These are phyloP conservation scores for Plasmodium inui DNA, from an alignment of 169 alveolate species.

Conservation along the genomic window DNA sequence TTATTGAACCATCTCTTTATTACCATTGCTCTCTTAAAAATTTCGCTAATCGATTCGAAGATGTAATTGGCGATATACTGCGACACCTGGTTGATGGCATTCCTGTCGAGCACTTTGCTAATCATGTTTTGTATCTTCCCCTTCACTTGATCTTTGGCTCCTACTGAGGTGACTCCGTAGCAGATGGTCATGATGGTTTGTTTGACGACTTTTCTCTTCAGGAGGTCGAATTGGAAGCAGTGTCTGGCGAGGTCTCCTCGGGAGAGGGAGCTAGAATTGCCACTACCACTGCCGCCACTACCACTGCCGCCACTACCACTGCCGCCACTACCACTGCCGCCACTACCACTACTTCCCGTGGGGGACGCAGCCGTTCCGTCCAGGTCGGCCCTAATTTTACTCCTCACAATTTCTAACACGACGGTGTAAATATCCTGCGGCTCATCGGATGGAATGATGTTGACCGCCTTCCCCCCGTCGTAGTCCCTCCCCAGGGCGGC, in stretches of 20 bases:
- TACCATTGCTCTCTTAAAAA: slow-evolving; percentile 94
- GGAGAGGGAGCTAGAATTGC: neutral
- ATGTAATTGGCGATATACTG: slow-evolving; percentile 91
- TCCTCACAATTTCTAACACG: slow-evolving; percentile 85
- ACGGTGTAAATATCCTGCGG: slow-evolving; percentile 97
- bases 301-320: neutral
- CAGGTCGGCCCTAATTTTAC: slow-evolving; percentile 78
- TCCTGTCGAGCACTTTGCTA: slow-evolving; percentile 71
- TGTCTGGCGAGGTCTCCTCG: slow-evolving; percentile 79
- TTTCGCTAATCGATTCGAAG: slow-evolving; percentile 93
- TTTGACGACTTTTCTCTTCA: slow-evolving; percentile 94
- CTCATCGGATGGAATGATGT: slow-evolving; percentile 90
- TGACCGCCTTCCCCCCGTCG: slow-evolving; percentile 95
- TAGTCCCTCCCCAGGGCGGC: slow-evolving; percentile 97
- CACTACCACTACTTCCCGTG: neutral
- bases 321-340: neutral
- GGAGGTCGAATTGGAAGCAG: slow-evolving; percentile 85
- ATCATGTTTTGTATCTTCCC: slow-evolving; percentile 43
- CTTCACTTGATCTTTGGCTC: slow-evolving; percentile 88
- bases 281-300: neutral
- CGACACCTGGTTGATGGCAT: slow-evolving; percentile 72
- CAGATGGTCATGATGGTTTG: slow-evolving; percentile 99
- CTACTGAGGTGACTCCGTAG: slow-evolving; percentile 97
- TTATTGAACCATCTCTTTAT: slow-evolving; percentile 95
- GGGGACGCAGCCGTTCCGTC: neutral